A percentile compares a stretch with the other conserved stretches of the same genome.
phyloP scores from a whole-genome alignment of 768 basidiomycete genomes.

The Exidia glandulosa region DNA sequence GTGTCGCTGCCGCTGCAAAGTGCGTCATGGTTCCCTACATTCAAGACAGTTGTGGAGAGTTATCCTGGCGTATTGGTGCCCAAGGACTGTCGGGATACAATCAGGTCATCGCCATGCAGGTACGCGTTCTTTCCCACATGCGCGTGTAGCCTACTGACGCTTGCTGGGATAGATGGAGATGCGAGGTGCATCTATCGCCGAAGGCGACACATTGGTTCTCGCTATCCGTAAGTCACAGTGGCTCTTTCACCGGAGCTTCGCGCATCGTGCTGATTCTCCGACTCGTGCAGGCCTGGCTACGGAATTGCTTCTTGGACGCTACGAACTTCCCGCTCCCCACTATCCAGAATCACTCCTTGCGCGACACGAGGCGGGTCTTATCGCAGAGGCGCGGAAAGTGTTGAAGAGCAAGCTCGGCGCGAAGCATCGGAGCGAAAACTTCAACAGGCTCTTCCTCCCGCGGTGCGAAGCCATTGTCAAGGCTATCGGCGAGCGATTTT shows the following conservation, averaged over 20 bases:
- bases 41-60: slow-evolving; percentile 36
- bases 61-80: slow-evolving; percentile 54
- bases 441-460: slow-evolving; percentile 45
- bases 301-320: slow-evolving; percentile 47
- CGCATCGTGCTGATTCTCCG: background rate
- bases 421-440: slow-evolving; percentile 39
- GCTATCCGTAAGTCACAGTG: slow-evolving; percentile 41
- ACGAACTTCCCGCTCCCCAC: slow-evolving; percentile 35
- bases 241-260: background rate
- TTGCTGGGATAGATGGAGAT: slow-evolving; percentile 24
- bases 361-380: slow-evolving; percentile 29
- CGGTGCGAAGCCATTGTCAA: slow-evolving; percentile 37
- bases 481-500: slow-evolving; percentile 19
- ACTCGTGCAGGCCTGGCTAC: slow-evolving; percentile 40
- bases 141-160: background rate
- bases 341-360: slow-evolving; percentile 40
- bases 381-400: slow-evolving; percentile 9
- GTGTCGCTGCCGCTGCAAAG: slow-evolving; percentile 45
- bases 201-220: slow-evolving; percentile 44
- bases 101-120: slow-evolving; percentile 45
- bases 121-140: slow-evolving; percentile 16
- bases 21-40: slow-evolving; percentile 43
- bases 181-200: slow-evolving; percentile 26
- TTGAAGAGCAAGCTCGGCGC: background rate
- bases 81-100: slow-evolving; percentile 58